Conservation (phyloP, 768 basidiomycete species). For the Tubosaeta sp. region DNA sequence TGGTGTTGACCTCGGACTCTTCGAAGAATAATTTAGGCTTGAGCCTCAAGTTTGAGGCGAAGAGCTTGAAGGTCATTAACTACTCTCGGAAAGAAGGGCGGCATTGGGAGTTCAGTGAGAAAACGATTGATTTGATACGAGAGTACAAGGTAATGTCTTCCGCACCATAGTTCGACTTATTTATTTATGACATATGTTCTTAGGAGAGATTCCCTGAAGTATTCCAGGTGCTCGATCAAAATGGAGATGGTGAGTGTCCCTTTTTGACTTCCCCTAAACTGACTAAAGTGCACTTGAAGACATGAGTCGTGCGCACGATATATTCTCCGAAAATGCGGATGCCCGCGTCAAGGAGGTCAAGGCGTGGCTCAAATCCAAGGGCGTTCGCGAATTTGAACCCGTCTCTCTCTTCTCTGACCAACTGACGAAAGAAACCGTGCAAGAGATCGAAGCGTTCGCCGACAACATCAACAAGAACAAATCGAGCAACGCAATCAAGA, state of each 20-base stretch:
- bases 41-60: slow-evolving; percentile 94
- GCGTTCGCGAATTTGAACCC: slow-evolving; percentile 86
- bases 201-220: slow-evolving; percentile 82
- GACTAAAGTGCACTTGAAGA: slow-evolving; percentile 42
- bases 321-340: slow-evolving; percentile 61
- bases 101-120: slow-evolving; percentile 92
- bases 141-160: slow-evolving; percentile 67
- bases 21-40: slow-evolving; percentile 88
- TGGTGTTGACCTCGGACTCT: slow-evolving; percentile 74
- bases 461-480: slow-evolving; percentile 63
- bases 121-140: slow-evolving; percentile 71
- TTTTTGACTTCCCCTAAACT: background rate
- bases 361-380: slow-evolving; percentile 80
- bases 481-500: slow-evolving; percentile 67
- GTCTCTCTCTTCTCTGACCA: slow-evolving; percentile 92
- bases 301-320: slow-evolving; percentile 61
- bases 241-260: slow-evolving; percentile 56
- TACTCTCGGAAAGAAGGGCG: slow-evolving; percentile 83
- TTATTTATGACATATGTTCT: background rate
- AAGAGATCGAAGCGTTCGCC: slow-evolving; percentile 72
- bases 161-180: too few species aligned
- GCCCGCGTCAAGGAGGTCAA: slow-evolving; percentile 71
- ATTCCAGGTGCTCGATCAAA: slow-evolving; percentile 64
- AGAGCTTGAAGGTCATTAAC: slow-evolving; percentile 87
- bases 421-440: slow-evolving; percentile 83